Evolutionary conservation across 768 basidiomycete species (phyloP), one percentile per base, ranked within the genome.

Genomic region (Macrolepiota fuliginosa): DNA sequence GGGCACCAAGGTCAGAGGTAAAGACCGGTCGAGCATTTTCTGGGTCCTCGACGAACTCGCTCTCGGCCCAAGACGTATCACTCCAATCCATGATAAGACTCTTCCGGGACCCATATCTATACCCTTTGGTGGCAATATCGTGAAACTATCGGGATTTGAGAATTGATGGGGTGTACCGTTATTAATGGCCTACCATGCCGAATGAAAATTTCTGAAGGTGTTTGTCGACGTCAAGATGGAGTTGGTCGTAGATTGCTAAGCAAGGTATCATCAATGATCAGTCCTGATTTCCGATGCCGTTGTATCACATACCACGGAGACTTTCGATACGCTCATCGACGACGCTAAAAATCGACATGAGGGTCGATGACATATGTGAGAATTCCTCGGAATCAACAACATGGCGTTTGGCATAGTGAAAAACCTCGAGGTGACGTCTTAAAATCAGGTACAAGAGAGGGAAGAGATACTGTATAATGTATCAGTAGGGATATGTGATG

Each of bases 361-460:
- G 62, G 74, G n/a, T 74, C 47, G 72, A 70, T 45, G 68, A 72
- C 47, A 72, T 58, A 2, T 68, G 60, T 0, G 65, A 66, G 27
- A 76, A 66, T 42, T 77, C 75, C 37, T 76, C 74, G 0, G 67
- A 66, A 58, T 75, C 67, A 15, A 77, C 56, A 7, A 76, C 71
- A 54, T 75, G 75, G 39, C 68, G 73, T 66, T 72, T 74, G 5
- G 73, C 71, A 22, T 75, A 63, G 17, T 55, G 70, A n/a, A 69
- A 58, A 15, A n/a, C n/a, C n/a, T n/a, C n/a, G n/a, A n/a, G n/a
- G n/a, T n/a, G n/a, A n/a, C n/a, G n/a, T n/a, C n/a, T 40, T 19
- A 71, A 46, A 5, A 67, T n/a, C 3, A 71, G 64, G 45, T 62
- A 67, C 0, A 71, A 51, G 12, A 71, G 27, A 6, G 70, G 70